These are phyloP conservation scores for Sordariomycetes sp. DNA, from an alignment of 2,329 filamentous ascomycete species.

Conservation along the genomic window DNA sequence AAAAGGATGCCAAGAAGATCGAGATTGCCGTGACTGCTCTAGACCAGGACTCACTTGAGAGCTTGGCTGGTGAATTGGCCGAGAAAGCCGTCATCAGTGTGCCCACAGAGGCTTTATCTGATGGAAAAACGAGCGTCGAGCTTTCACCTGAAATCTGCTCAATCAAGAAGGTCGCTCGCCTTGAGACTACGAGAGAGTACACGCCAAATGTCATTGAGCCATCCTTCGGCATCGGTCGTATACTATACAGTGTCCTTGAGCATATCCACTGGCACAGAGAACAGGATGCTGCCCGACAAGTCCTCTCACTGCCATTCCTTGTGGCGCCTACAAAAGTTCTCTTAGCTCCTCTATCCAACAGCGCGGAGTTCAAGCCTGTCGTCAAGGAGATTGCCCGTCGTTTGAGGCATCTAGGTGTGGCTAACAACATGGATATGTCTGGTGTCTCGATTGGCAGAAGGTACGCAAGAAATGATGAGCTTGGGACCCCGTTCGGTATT, in stretches of 20 bases:
- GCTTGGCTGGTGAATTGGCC: slow-evolving; percentile 24
- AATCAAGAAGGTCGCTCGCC: slow-evolving; percentile 33
- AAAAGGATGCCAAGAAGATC: slow-evolving; percentile 56
- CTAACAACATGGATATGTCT: slow-evolving; percentile 72
- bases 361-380: slow-evolving; percentile 64
- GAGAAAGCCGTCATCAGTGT: slow-evolving; percentile 7
- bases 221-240: slow-evolving; percentile 87
- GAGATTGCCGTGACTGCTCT: slow-evolving; percentile 52
- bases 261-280: slow-evolving; percentile 77
- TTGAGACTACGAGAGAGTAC: slow-evolving; percentile 72
- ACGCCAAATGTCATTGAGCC: slow-evolving; percentile 89
- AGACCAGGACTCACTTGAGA: slow-evolving; percentile 52
- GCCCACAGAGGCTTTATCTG: slow-evolving; percentile 5
- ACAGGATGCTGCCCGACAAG: slow-evolving; percentile 55
- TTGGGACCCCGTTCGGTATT: slow-evolving; percentile 80
- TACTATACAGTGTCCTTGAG: slow-evolving; percentile 73
- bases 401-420: slow-evolving; percentile 62
- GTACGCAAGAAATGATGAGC: slow-evolving; percentile 81
- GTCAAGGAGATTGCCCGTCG: slow-evolving; percentile 57
- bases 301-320: slow-evolving; percentile 34
- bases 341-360: slow-evolving; percentile 69
- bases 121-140: slow-evolving; percentile 13
- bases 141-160: slow-evolving; percentile 17
- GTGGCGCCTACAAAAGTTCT: slow-evolving; percentile 82
- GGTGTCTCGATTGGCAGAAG: slow-evolving; percentile 82